Conservation (phyloP, 2,329 filamentous ascomycete species). For the Sporothrix phasma region DNA sequence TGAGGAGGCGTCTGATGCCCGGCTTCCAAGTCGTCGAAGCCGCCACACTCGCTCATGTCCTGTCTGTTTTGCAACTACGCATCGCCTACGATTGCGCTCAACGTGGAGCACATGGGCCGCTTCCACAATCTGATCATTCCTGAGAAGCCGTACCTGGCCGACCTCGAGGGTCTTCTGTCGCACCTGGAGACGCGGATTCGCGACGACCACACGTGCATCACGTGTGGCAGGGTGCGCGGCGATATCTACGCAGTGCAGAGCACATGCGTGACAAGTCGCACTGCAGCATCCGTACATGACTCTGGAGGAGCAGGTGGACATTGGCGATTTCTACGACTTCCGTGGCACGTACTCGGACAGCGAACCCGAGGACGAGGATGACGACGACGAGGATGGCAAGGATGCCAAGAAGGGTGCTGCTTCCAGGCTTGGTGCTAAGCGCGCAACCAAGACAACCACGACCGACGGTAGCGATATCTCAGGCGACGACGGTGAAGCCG, state of each 20-base stretch:
- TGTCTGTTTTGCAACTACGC: constrained; percentile 92
- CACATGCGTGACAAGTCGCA: constrained; percentile 97
- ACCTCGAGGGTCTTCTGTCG: constrained; percentile 70
- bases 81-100: constrained; percentile 65
- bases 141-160: constrained; percentile 71
- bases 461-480: constrained; percentile 26
- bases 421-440: constrained; percentile 58
- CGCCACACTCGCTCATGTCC: constrained; percentile 36
- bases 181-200: constrained; percentile 73
- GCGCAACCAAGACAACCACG: constrained; percentile 41
- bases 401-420: constrained; percentile 39
- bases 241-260: constrained; percentile 72
- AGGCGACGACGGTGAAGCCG: constrained; percentile 41
- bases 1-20: constrained; percentile 1
- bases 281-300: constrained; percentile 88
- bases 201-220: constrained; percentile 73
- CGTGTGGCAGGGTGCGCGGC: constrained; percentile 73
- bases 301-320: constrained; percentile 82
- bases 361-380: constrained; percentile 33
- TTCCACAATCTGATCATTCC: constrained; percentile 95
- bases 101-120: constrained; percentile 80
- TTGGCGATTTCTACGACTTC: constrained; percentile 97
- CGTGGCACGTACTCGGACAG: constrained; percentile 81
- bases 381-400: constrained; percentile 30
- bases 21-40: constrained; percentile 26